Evolutionary conservation across 2,329 filamentous ascomycete genomes (phyloP).

Genomic region (Epichloe hybrida): DNA sequence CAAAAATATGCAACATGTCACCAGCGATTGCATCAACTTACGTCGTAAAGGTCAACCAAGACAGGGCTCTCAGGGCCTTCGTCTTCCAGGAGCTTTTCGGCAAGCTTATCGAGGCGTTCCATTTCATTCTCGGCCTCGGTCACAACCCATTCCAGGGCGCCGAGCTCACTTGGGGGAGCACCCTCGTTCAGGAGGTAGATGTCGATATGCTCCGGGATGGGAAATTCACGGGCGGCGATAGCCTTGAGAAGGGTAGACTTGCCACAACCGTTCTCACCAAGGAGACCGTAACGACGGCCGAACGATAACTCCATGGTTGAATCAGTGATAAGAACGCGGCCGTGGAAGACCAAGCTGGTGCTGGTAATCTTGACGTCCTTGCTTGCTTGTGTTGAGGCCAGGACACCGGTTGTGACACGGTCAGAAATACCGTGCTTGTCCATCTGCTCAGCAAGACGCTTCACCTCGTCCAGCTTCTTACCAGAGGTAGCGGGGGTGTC

Average conservation of each 20-base stretch:
- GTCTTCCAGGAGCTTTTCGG: slow-evolving; percentile 81
- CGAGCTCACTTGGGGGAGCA: slow-evolving; percentile 80
- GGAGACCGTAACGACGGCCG: slow-evolving; percentile 81
- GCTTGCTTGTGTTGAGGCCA: slow-evolving; percentile 71
- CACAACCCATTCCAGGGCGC: slow-evolving; percentile 95
- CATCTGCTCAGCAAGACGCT: slow-evolving; percentile 82
- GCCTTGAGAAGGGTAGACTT: slow-evolving; percentile 97
- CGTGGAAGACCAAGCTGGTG: slow-evolving; percentile 90
- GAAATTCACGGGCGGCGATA: slow-evolving; percentile 85
- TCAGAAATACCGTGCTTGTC: slow-evolving; percentile 94
- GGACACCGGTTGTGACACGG: slow-evolving; percentile 93
- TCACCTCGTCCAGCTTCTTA: slow-evolving; percentile 66
- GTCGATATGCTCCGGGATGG: slow-evolving; percentile 90
- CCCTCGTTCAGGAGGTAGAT: slow-evolving; percentile 98
- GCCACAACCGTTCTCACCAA: slow-evolving; percentile 98
- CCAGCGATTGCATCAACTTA: slow-evolving; percentile 29
- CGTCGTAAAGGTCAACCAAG: slow-evolving; percentile 90
- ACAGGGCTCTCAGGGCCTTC: slow-evolving; percentile 85
- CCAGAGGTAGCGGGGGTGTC: slow-evolving; percentile 57
- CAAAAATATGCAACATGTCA: neutral
- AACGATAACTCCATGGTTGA: slow-evolving; percentile 87
- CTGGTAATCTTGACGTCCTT: slow-evolving; percentile 97
- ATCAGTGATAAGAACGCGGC: slow-evolving; percentile 88
- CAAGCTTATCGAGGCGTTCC: slow-evolving; percentile 73
- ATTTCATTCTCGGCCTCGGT: slow-evolving; percentile 87